Evolutionary conservation across 1,139 yeast genomes (phyloP).

Genomic region (Eremothecium gossypii): DNA sequence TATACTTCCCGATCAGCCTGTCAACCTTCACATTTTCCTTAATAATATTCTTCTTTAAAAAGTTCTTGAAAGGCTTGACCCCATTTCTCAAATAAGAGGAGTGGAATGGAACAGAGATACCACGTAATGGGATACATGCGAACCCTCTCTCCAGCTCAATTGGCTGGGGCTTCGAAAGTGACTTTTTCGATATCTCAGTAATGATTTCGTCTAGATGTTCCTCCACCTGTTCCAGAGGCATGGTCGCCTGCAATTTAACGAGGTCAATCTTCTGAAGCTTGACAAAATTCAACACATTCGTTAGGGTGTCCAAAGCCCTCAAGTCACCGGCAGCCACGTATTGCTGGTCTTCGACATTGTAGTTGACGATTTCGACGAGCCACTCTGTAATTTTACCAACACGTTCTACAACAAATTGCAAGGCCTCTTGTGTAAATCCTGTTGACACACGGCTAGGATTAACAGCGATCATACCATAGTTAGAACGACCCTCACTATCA

Average conservation of each 20-base stretch:
- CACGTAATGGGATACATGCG: conserved; percentile 96
- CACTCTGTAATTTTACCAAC: conserved; percentile 76
- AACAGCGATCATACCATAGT: conserved; percentile 98
- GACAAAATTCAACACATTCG: conserved; percentile 86
- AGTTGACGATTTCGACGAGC: conserved; percentile 96
- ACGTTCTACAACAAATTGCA: conserved; percentile 89
- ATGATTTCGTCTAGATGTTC: conserved; percentile 82
- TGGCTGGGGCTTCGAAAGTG: conserved; percentile 87
- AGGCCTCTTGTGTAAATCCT: conserved; percentile 86
- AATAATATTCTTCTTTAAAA: conserved; percentile 91
- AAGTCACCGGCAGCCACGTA: conserved; percentile 98
- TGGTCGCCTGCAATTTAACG: conserved; percentile 70
- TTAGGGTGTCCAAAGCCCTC: conserved; percentile 85
- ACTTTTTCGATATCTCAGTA: conserved; percentile 70
- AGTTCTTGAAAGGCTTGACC: conserved; percentile 97
- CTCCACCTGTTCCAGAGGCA: conserved; percentile 81
- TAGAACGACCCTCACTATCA: conserved; percentile 88
- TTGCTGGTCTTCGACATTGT: conserved; percentile 96
- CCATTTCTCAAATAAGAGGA: conserved; percentile 95
- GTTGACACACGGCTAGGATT: conserved; percentile 89
- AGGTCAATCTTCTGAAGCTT: conserved; percentile 91
- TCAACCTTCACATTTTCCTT: conserved; percentile 93
- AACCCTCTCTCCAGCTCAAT: conserved; percentile 95
- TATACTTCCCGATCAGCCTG: conserved; percentile 85
- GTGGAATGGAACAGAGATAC: conserved; percentile 98